Percentiles rank a stretch among this genome's conserved stretches.
Evolutionary conservation across 2,329 filamentous ascomycete species (phyloP).

Genomic region (Blastomyces gilchristii): DNA sequence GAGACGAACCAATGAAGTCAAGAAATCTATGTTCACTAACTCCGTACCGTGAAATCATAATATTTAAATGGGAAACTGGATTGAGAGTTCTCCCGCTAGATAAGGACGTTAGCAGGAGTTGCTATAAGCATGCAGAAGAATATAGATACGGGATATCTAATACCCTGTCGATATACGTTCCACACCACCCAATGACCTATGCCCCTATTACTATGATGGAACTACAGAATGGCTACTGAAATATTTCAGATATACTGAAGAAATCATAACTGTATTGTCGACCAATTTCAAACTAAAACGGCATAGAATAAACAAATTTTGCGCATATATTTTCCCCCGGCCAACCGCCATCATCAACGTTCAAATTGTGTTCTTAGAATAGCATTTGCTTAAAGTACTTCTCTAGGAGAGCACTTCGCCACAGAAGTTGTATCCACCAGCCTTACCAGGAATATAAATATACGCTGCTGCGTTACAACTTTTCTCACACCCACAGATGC

Average conservation of each 20-base stretch:
- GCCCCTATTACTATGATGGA: no score
- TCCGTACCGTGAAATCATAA: no score
- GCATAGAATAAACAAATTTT: background rate
- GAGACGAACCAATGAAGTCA: no score
- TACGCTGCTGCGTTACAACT: background rate
- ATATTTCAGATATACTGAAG: background rate
- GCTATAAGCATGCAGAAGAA: no score
- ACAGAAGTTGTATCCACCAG: background rate
- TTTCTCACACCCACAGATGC: background rate
- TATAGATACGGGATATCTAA: no score
- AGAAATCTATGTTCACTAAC: no score
- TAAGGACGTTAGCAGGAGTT: no score
- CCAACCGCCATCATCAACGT: background rate
- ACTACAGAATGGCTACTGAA: no score
- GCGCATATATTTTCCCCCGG: background rate
- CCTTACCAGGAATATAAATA: background rate
- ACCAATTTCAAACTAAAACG: slow-evolving; percentile 1
- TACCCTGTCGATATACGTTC: no score
- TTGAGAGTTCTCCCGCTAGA: no score
- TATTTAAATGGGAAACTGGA: no score
- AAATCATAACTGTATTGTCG: background rate
- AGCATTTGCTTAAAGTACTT: background rate
- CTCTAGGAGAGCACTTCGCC: background rate
- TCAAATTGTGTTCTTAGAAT: background rate
- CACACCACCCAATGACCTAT: no score